Conservation (phyloP, 2,329 filamentous ascomycete species). For the Herpotrichia juniperi region DNA sequence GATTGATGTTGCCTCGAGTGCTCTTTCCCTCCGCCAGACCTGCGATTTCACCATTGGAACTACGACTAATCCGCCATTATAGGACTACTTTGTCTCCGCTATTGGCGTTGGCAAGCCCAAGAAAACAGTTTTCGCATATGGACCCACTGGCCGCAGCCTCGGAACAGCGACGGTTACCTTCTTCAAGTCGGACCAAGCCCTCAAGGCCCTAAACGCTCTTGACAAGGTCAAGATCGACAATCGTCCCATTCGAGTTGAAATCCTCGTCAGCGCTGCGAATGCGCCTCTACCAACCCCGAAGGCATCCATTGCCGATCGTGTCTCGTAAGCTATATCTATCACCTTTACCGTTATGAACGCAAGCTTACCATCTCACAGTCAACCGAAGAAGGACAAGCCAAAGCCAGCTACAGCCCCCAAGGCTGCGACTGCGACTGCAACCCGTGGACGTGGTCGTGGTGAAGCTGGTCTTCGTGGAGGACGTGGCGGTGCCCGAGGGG, state of each 20-base stretch:
- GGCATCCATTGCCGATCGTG: conserved; percentile 77
- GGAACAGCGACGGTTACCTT: conserved; percentile 93
- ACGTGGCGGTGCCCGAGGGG: conserved; percentile 24
- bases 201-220: conserved; percentile 80
- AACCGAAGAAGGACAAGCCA: conserved; percentile 63
- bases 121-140: conserved; percentile 89
- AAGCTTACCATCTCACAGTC: conserved; percentile 55
- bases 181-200: conserved; percentile 77
- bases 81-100: conserved; percentile 95
- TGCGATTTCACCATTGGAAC: conserved; percentile 38
- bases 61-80: conserved; percentile 72
- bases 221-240: conserved; percentile 92
- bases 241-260: conserved; percentile 92
- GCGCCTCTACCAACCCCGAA: conserved; percentile 71
- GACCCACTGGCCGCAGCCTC: conserved; percentile 87
- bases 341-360: not conserved
- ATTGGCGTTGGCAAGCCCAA: conserved; percentile 91
- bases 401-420: conserved; percentile 83
- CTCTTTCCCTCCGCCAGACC: conserved; percentile 1
- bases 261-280: conserved; percentile 80
- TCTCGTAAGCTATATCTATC: conserved; percentile 65
- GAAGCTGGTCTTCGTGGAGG: conserved; percentile 61
- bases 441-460: conserved; percentile 54
- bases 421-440: conserved; percentile 57
- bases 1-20: conserved; percentile 29